Conservation (phyloP, 805 yeast species). For the Tetrapisispora nanseiensis region DNA sequence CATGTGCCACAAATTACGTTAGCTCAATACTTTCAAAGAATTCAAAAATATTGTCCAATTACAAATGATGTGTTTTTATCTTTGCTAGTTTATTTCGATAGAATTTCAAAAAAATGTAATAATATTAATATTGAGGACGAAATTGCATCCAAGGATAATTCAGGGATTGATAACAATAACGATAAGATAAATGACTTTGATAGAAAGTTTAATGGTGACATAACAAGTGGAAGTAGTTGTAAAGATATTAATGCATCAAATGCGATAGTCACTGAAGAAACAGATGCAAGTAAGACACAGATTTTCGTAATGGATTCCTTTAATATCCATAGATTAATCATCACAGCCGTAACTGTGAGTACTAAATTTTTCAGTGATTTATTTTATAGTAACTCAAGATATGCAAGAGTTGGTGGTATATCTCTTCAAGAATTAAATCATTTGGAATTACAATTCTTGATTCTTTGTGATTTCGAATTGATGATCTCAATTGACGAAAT, state of each 20-base stretch:
- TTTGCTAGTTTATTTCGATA: slow-evolving; percentile 83
- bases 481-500: slow-evolving; percentile 85
- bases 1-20: slow-evolving; percentile 92
- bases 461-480: slow-evolving; percentile 75
- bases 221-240: slow-evolving; percentile 5
- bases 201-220: slow-evolving; percentile 5
- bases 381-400: slow-evolving; percentile 86
- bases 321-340: slow-evolving; percentile 87
- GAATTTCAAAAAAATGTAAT: slow-evolving; percentile 65
- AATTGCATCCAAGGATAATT: neutral
- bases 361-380: slow-evolving; percentile 92
- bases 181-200: neutral
- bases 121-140: slow-evolving; percentile 4
- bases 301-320: slow-evolving; percentile 91
- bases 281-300: slow-evolving; percentile 34
- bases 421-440: slow-evolving; percentile 89
- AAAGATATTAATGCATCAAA: slow-evolving; percentile 5
- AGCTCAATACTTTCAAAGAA: slow-evolving; percentile 81
- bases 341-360: slow-evolving; percentile 91
- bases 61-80: slow-evolving; percentile 93
- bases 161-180: neutral
- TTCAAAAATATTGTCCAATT: slow-evolving; percentile 95
- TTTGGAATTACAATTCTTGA: slow-evolving; percentile 78
- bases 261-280: neutral
- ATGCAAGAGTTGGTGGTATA: slow-evolving; percentile 92